Percentiles rank a stretch among this genome's conserved stretches.
Evolutionary conservation across 352 stramenopile genomes (phyloP).

Genomic region (Phytophthora vignae): DNA sequence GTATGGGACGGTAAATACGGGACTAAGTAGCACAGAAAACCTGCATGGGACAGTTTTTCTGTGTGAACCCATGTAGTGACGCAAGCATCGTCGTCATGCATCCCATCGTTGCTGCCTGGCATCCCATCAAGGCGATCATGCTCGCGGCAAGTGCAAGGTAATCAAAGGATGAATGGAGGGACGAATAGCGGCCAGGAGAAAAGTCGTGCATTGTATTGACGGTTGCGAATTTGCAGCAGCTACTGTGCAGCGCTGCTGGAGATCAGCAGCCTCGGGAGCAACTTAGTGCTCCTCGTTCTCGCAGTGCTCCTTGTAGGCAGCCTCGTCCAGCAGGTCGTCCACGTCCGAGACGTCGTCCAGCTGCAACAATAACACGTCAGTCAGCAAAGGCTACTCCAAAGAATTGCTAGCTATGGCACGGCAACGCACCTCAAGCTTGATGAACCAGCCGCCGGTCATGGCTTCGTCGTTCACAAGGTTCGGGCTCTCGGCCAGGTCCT

Average conservation of each 20-base stretch:
- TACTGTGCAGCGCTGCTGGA: conserved; percentile 19
- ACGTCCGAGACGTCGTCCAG: conserved; percentile 76
- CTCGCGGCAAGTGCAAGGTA: conserved; percentile 12
- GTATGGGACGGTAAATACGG: too few relatives aligned
- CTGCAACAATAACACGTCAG: conserved; percentile 34
- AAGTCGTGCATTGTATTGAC: conserved; percentile 14
- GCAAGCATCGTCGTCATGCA: not conserved
- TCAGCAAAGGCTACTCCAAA: not conserved
- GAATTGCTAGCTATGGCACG: not conserved
- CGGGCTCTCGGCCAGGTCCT: conserved; percentile 82
- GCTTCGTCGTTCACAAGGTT: conserved; percentile 91
- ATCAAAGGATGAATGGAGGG: conserved; percentile 23
- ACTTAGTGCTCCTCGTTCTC: conserved; percentile 84
- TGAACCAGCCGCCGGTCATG: conserved; percentile 89
- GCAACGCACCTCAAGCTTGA: conserved; percentile 84
- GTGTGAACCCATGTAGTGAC: too few relatives aligned
- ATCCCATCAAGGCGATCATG: conserved; percentile 24
- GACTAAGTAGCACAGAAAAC: too few relatives aligned
- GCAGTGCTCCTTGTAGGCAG: conserved; percentile 87
- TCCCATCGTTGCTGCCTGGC: conserved; percentile 20
- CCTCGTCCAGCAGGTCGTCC: conserved; percentile 83
- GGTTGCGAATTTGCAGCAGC: conserved; percentile 39
- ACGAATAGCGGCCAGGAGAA: conserved; percentile 12
- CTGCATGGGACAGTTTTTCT: too few relatives aligned
- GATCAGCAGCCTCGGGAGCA: conserved; percentile 25